Percentiles rank a stretch among this genome's conserved stretches.
Conservation (phyloP, 164 flowering plant species). For the Annona squamosa region DNA sequence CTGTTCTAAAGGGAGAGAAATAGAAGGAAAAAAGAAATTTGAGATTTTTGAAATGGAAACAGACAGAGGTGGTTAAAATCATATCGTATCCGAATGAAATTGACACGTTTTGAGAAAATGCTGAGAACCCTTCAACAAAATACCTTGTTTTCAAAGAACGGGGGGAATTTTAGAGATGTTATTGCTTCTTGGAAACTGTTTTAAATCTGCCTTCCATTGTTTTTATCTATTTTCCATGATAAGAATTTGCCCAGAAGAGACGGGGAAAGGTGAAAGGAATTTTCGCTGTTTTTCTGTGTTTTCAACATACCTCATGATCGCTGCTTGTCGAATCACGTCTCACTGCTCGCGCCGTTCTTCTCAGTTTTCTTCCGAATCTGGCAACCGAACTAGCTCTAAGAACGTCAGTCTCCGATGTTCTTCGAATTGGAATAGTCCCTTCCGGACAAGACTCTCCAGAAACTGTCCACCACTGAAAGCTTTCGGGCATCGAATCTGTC, state of each 20-base stretch:
- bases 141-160: neutral
- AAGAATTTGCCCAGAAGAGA: no score
- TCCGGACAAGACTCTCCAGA: constrained; percentile 76
- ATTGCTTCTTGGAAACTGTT: no score
- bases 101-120: neutral
- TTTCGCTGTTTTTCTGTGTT: neutral
- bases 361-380: constrained; percentile 63
- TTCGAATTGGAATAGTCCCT: constrained; percentile 85
- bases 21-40: neutral
- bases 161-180: neutral
- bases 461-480: constrained; percentile 62
- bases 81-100: neutral
- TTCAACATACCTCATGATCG: constrained; percentile 79
- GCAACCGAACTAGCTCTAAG: constrained; percentile 53
- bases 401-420: constrained; percentile 74
- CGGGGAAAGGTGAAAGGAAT: no score
- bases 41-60: neutral
- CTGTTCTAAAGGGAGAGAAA: neutral
- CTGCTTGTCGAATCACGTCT: constrained; percentile 66
- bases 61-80: neutral
- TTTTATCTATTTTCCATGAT: neutral
- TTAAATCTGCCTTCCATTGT: no score
- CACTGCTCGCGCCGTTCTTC: constrained; percentile 25
- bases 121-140: neutral
- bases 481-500: constrained; percentile 25